Evolutionary conservation across 75 land plant genomes (phyloP), one percentile per base, ranked within the genome.

Genomic region (Cryptomeria japonica): DNA sequence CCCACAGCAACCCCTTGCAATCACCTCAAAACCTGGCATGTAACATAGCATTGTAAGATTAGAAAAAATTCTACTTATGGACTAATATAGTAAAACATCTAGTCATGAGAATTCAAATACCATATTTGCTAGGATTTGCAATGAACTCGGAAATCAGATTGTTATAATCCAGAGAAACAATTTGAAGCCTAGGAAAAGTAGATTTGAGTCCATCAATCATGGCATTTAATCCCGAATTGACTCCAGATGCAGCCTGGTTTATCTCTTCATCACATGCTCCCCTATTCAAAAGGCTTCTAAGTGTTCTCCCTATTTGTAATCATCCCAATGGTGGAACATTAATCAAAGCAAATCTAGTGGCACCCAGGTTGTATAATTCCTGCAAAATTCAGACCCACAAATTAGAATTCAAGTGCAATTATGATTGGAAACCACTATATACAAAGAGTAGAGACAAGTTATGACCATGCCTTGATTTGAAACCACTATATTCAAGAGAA

Each of bases 1-100:
- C 12, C 90, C 90, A 55, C 91, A 90, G 82, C 91, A 90, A 25
- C 84, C 91, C 78, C 55, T 79, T 53, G n/a, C 28, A 19, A 87
- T 84, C 56, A 68, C 36, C 34, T 46, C 22, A 42, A 87, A 88
- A 28, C 89, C 91, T 90, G 84, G 84, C 79, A 37, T 14, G 5
- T 36, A 76, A 76, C 5, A 16, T 37, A 1, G 36, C 36, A 34
- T 34, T 18, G 37, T 7, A 14, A 11, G 38, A 34, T 34, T 76
- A 14, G 3, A 37, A 39, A 14, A 14, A 13, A 51, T 51, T 75
- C 1, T 75, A 75, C 12, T 4, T 41, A 3, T 11, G 34, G 34
- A 76, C 15, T 76, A 2, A 76, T 37, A 10, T 16, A 14, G 12
- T 34, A 12, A 32, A 76, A 16, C 19, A 55, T 55, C 58, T 37